Evolutionary conservation across 1,139 yeast genomes (phyloP).

Genomic region (Geotrichum phurueaensis): DNA sequence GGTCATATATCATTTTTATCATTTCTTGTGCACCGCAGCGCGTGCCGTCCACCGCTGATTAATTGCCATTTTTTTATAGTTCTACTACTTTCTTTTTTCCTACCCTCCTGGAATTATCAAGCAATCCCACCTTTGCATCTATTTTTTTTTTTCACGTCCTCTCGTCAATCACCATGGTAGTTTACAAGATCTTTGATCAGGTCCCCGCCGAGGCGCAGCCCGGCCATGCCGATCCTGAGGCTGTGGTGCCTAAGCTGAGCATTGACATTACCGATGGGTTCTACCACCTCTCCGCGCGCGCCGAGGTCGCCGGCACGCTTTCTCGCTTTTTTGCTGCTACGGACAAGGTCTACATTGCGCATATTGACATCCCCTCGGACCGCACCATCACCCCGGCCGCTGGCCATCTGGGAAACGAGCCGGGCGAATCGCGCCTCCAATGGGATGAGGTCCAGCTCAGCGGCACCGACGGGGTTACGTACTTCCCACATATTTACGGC

Average conservation of each 20-base stretch:
- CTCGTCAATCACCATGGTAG: constrained; percentile 18
- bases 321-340: constrained; percentile 23
- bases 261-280: constrained; percentile 31
- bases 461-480: constrained; percentile 16
- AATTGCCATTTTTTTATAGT: background rate
- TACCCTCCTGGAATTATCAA: background rate
- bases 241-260: constrained; percentile 27
- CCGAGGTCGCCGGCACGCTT: constrained; percentile 28
- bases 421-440: constrained; percentile 22
- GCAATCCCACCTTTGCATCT: background rate
- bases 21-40: background rate
- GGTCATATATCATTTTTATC: no score
- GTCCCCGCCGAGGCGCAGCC: constrained; percentile 28
- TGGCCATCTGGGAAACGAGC: constrained; percentile 29
- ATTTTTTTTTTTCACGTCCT: background rate
- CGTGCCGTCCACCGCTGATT: background rate
- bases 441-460: constrained; percentile 31
- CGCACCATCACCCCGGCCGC: constrained; percentile 21
- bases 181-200: constrained; percentile 28
- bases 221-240: constrained; percentile 23
- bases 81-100: background rate
- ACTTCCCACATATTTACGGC: constrained; percentile 31
- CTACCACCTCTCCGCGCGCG: constrained; percentile 29
- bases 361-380: constrained; percentile 26
- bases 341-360: constrained; percentile 25